phyloP scores from a whole-genome alignment of 352 stramenopile genomes.

The Globisporangium camurandrum region DNA sequence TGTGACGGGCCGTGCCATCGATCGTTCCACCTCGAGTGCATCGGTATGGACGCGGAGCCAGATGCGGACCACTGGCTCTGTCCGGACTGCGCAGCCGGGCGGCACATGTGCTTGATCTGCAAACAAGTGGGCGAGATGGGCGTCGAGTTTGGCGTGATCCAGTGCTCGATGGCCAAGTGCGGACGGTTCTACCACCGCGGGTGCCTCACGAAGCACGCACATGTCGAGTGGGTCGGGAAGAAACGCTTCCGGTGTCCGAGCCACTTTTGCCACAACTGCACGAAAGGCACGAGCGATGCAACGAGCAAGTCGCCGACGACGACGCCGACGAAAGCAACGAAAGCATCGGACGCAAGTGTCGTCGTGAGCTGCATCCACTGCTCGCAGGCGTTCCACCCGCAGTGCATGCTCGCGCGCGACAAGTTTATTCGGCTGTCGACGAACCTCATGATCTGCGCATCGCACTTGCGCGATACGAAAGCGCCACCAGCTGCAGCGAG shows the following conservation, averaged over 20 bases:
- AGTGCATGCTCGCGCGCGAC: constrained; percentile 67
- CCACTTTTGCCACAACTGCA: constrained; percentile 83
- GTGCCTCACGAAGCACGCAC: constrained; percentile 64
- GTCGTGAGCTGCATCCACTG: constrained; percentile 87
- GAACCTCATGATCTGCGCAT: constrained; percentile 86
- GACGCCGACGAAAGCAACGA: constrained; percentile 29
- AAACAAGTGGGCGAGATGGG: constrained; percentile 88
- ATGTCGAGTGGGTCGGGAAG: constrained; percentile 84
- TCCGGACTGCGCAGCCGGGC: constrained; percentile 80
- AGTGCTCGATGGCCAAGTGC: constrained; percentile 89
- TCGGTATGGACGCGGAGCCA: constrained; percentile 78
- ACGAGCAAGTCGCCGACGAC: constrained; percentile 18
- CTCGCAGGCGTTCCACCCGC: constrained; percentile 66
- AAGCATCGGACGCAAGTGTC: not conserved
- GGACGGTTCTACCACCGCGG: constrained; percentile 91
- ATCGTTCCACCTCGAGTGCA: constrained; percentile 90
- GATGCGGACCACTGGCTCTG: constrained; percentile 88
- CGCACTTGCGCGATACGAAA: constrained; percentile 58
- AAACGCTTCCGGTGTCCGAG: constrained; percentile 88
- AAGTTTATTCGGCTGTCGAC: constrained; percentile 79
- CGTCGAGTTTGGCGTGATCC: constrained; percentile 83
- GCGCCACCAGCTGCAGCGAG: not conserved
- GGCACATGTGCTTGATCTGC: constrained; percentile 91
- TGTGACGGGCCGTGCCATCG: constrained; percentile 90
- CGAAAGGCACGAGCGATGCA: constrained; percentile 7